Conservation (phyloP, 2,329 filamentous ascomycete genomes). For the Cladophialophora yegresii region DNA sequence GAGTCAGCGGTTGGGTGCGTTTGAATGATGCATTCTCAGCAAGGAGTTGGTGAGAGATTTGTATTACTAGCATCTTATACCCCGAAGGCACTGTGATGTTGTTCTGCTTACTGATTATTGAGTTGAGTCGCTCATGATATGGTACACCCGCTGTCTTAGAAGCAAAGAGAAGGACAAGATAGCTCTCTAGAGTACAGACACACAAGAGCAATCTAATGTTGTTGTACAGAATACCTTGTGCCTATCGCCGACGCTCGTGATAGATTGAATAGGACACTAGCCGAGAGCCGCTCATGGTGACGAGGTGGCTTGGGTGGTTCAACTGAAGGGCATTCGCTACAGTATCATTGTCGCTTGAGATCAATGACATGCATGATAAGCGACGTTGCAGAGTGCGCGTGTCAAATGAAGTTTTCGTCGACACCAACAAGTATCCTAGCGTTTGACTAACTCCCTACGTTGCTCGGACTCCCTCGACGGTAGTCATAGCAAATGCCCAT, state of each 20-base stretch:
- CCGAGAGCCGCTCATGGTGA: background rate
- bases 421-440: background rate
- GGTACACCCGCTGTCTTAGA: background rate
- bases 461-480: background rate
- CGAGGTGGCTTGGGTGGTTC: background rate
- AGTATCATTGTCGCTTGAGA: background rate
- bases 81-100: slow-evolving; percentile 21
- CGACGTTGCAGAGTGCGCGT: background rate
- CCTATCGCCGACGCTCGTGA: no score
- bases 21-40: slow-evolving; percentile 15
- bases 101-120: slow-evolving; percentile 10
- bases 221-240: slow-evolving; percentile 1
- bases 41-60: slow-evolving; percentile 5
- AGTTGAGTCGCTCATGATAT: background rate
- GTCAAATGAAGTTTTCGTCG: background rate
- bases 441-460: background rate
- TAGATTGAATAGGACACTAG: no score
- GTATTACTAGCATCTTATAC: slow-evolving; percentile 32
- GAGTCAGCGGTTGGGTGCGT: background rate
- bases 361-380: background rate
- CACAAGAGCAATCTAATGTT: background rate
- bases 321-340: background rate
- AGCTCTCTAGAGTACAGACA: slow-evolving; percentile 1
- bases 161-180: slow-evolving; percentile 3
- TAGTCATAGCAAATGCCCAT: background rate